Conservation (phyloP, 2,329 filamentous ascomycete genomes). For the Domatiomyces catenatus region DNA sequence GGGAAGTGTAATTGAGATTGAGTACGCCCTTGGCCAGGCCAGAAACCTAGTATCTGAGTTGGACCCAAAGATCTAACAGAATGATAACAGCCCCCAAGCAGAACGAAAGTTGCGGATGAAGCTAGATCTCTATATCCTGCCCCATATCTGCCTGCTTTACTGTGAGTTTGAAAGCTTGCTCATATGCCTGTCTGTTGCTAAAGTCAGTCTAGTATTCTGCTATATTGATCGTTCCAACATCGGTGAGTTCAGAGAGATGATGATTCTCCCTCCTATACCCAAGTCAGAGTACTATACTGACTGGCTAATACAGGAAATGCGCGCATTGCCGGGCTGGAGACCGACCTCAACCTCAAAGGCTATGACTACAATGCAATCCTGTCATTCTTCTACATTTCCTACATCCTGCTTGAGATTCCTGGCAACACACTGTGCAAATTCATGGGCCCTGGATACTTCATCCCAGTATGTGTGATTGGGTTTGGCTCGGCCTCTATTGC, state of each 20-base stretch:
- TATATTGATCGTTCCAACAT: constrained; percentile 59
- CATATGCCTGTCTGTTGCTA: not conserved
- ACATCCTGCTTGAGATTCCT: constrained; percentile 59
- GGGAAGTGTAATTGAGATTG: too few relatives aligned
- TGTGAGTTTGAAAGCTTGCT: constrained; percentile 54
- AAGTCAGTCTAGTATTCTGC: constrained; percentile 35
- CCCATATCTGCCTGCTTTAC: constrained; percentile 51
- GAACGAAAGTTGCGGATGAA: constrained; percentile 46
- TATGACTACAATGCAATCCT: constrained; percentile 57
- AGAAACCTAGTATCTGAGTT: too few relatives aligned
- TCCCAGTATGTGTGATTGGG: constrained; percentile 45
- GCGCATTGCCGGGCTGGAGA: constrained; percentile 47
- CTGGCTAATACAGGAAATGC: constrained; percentile 42
- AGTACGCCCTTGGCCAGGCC: too few relatives aligned
- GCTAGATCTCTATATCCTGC: constrained; percentile 50
- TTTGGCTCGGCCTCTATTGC: constrained; percentile 50
- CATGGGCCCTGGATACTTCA: constrained; percentile 57
- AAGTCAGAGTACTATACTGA: constrained; percentile 42
- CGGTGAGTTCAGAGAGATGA: constrained; percentile 27
- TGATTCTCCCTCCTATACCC: too few relatives aligned
- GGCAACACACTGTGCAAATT: constrained; percentile 54
- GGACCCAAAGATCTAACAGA: too few relatives aligned
- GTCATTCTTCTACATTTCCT: constrained; percentile 56
- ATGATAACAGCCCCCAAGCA: constrained; percentile 24
- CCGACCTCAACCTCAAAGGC: constrained; percentile 42